Evolutionary conservation across 2,329 filamentous ascomycete genomes (phyloP), one percentile per base, ranked within the genome.

Genomic region (Penicillium griseofulvum): DNA sequence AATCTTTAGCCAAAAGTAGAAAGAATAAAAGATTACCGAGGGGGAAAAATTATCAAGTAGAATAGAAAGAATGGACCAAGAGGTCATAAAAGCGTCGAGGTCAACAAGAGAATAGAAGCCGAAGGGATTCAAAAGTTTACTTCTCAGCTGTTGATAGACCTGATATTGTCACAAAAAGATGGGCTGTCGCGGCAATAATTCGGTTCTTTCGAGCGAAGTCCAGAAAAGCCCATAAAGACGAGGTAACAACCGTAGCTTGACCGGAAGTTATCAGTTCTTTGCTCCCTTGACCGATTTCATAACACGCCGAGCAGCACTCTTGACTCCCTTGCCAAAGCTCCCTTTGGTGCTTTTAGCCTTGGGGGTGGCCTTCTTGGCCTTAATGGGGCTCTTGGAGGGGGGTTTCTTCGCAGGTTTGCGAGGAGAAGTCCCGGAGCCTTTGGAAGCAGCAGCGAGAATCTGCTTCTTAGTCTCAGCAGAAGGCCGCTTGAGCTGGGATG

Each of bases 391-490:
- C 45, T 60, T 60, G n/a, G 33, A 29, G 0, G 52, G 50, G 6
- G 45, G 26, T 34, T 62, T 60, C 24, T 31, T 54, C 9, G 44
- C 46, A 41, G 59, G 16, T 17, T 63, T 61, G 33, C 45, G 53
- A 41, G 55, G 51, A 43, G 54, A 47, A 29, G n/a, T 14, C 3
- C 39, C 52, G 16, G 61, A 54, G 39, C 65, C 67, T 33, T 65
- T 66, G 12, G 63, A 62, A 36, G 63, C 64, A 47, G 61, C 58
- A 42, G 60, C 61, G 12, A 66, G 56, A 16, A 70, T 67, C 41
- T 67, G 66, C 31, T 64, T 65, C 56, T 71, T 71, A 29, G 68
- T 67, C 45, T 65, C 65, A 16, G 61, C 59, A 8, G 68, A 70
- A 19, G 66, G 67, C 7, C 66, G 65, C 39, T 63, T 70, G 29